phyloP scores from a whole-genome alignment of 345 rosid genomes.

The Citrus mangshanensis region DNA sequence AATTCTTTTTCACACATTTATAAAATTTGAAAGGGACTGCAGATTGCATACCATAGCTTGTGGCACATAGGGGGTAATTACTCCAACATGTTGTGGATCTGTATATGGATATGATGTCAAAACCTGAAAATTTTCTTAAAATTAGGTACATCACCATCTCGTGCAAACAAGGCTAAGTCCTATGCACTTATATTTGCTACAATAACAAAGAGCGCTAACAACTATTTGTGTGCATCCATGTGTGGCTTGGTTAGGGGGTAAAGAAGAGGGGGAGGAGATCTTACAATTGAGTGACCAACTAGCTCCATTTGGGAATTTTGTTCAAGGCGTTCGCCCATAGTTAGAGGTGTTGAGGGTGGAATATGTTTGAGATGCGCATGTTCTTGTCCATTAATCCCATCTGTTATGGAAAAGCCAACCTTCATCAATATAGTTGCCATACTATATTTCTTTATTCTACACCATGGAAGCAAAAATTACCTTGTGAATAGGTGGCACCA shows the following conservation, averaged over 20 bases:
- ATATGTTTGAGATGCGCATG: conserved; percentile 21
- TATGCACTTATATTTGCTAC: not conserved
- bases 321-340: conserved; percentile 34
- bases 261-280: conserved; percentile 8
- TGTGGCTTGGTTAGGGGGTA: not conserved
- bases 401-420: conserved; percentile 25
- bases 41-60: conserved; percentile 46
- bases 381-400: conserved; percentile 34
- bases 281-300: conserved; percentile 70
- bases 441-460: conserved; percentile 6
- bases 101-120: conserved; percentile 47
- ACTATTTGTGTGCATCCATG: not conserved
- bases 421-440: conserved; percentile 14
- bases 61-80: conserved; percentile 40
- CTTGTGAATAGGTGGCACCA: conserved; percentile 21
- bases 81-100: conserved; percentile 46
- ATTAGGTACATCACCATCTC: not conserved
- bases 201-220: not conserved
- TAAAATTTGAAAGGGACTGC: not conserved
- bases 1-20: conserved; percentile 4
- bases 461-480: conserved; percentile 22
- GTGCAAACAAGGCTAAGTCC: conserved; percentile 4
- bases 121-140: conserved; percentile 40
- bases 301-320: conserved; percentile 54
- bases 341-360: conserved; percentile 20